phyloP scores from a whole-genome alignment of 2,329 filamentous ascomycete species.

The Ophiocordyceps unilateralis region DNA sequence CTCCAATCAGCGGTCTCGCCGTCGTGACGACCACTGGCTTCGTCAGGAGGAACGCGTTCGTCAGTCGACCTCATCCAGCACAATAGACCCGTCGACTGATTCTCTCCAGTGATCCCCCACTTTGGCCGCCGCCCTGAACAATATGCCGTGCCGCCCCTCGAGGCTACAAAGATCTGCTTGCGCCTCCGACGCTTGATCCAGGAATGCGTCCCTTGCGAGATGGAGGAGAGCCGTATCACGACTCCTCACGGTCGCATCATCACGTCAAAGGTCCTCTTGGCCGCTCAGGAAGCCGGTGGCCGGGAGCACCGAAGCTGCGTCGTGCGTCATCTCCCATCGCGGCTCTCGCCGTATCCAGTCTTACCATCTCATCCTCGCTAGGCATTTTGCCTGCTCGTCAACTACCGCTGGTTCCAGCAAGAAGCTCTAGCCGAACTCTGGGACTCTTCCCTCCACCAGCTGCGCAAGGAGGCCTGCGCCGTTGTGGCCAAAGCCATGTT shows the following conservation, averaged over 20 bases:
- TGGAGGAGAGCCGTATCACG: slow-evolving; percentile 60
- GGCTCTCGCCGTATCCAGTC: neutral
- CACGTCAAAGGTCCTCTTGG: slow-evolving; percentile 59
- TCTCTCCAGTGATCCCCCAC: slow-evolving; percentile 43
- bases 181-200: slow-evolving; percentile 84
- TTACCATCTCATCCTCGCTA: slow-evolving; percentile 4
- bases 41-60: slow-evolving; percentile 26
- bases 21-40: slow-evolving; percentile 14
- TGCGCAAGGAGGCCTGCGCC: slow-evolving; percentile 71
- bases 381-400: slow-evolving; percentile 63
- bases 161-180: slow-evolving; percentile 80
- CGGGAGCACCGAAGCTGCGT: slow-evolving; percentile 61
- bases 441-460: slow-evolving; percentile 70
- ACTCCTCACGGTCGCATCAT: slow-evolving; percentile 73
- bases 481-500: slow-evolving; percentile 70
- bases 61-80: slow-evolving; percentile 12
- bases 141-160: slow-evolving; percentile 54
- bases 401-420: slow-evolving; percentile 55
- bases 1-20: slow-evolving; percentile 5
- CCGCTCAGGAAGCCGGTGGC: slow-evolving; percentile 68
- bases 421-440: slow-evolving; percentile 73
- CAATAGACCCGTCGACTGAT: neutral
- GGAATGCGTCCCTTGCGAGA: slow-evolving; percentile 75
- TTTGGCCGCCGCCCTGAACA: slow-evolving; percentile 39
- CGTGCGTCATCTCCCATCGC: slow-evolving; percentile 12